phyloP scores from a whole-genome alignment of 2,329 filamentous ascomycete species.

The Rutstroemia sp. region DNA sequence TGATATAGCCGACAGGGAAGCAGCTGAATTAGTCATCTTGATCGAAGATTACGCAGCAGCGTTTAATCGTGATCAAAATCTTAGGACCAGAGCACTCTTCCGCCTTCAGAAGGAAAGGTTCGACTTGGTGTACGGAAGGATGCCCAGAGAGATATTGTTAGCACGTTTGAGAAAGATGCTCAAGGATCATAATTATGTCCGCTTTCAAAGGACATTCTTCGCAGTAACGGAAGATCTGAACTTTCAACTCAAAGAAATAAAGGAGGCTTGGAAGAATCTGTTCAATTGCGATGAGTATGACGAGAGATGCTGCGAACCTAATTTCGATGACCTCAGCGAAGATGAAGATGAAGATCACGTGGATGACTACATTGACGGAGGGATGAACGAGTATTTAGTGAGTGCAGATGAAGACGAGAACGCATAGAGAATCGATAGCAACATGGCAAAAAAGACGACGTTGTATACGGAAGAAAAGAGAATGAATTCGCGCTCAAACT shows the following conservation, averaged over 20 bases:
- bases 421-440: too few species aligned
- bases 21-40: neutral
- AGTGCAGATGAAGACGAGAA: too few species aligned
- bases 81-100: neutral
- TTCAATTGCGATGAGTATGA: neutral
- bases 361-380: too few species aligned
- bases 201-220: neutral
- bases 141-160: neutral
- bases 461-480: too few species aligned
- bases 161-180: neutral
- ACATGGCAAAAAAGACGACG: too few species aligned
- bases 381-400: too few species aligned
- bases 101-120: neutral
- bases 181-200: neutral
- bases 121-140: neutral
- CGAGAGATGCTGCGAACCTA: neutral
- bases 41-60: neutral
- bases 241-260: neutral
- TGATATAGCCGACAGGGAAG: too few species aligned
- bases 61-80: neutral
- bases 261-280: neutral
- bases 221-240: neutral
- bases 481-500: too few species aligned
- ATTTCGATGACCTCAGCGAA: too few species aligned
- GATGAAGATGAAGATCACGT: too few species aligned